Percentiles rank a stretch among this genome's conserved stretches.
Conservation (phyloP, 1,284 basidiomycete genomes). For the Cryptococcus sp. region DNA sequence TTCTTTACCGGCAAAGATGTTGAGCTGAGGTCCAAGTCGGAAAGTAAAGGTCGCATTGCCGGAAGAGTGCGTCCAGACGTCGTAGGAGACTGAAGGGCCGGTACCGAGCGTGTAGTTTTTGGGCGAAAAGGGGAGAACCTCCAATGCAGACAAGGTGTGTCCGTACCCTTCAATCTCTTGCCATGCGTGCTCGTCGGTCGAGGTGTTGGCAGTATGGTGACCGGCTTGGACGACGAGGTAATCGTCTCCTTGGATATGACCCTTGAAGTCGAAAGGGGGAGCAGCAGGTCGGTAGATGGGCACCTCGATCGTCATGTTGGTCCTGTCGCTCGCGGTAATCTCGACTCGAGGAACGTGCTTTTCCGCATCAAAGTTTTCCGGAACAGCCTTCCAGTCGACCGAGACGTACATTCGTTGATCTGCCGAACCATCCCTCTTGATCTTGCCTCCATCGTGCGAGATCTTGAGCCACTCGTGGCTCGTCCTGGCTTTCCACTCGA, state of each 20-base stretch:
- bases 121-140: conserved; percentile 57
- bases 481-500: conserved; percentile 54
- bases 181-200: conserved; percentile 55
- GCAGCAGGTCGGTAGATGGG: conserved; percentile 52
- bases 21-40: conserved; percentile 59
- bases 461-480: conserved; percentile 56
- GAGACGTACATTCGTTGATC: conserved; percentile 56
- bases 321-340: conserved; percentile 13
- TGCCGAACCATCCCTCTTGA: conserved; percentile 49
- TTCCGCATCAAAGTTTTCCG: conserved; percentile 4
- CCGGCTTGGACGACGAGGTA: conserved; percentile 62
- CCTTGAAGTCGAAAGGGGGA: conserved; percentile 53
- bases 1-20: conserved; percentile 54
- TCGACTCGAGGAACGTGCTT: not conserved
- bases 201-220: conserved; percentile 41
- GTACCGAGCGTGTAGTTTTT: conserved; percentile 56
- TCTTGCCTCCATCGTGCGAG: conserved; percentile 50
- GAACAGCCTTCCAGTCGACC: conserved; percentile 58
- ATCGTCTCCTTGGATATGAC: conserved; percentile 61
- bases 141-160: conserved; percentile 48
- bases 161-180: conserved; percentile 57
- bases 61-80: conserved; percentile 49
- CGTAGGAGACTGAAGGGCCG: conserved; percentile 56
- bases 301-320: conserved; percentile 39
- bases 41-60: conserved; percentile 48